Conservation (phyloP, 2,329 filamentous ascomycete species). For the Aureobasidium leucospermi region DNA sequence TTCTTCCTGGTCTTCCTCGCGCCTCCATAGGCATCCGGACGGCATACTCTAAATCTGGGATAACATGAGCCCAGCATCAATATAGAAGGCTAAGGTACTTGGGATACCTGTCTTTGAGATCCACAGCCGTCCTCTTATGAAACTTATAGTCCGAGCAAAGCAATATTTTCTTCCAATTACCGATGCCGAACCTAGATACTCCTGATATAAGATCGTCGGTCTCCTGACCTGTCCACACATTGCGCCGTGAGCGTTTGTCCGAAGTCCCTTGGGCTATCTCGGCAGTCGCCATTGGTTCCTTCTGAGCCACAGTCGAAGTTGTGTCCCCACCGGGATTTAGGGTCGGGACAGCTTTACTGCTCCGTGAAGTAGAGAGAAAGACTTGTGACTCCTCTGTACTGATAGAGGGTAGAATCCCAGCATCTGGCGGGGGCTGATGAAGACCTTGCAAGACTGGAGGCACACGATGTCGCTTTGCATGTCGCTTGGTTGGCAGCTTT, state of each 20-base stretch:
- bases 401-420: slow-evolving; percentile 54
- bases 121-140: slow-evolving; percentile 51
- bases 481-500: slow-evolving; percentile 28
- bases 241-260: slow-evolving; percentile 23
- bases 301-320: not conserved
- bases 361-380: not conserved
- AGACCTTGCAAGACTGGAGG: slow-evolving; percentile 50
- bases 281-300: not conserved
- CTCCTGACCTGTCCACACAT: slow-evolving; percentile 57
- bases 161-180: slow-evolving; percentile 58
- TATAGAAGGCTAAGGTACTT: slow-evolving; percentile 17
- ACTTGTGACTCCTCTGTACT: slow-evolving; percentile 35
- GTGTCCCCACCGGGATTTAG: not conserved
- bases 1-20: slow-evolving; percentile 8
- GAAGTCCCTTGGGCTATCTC: not conserved
- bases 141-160: slow-evolving; percentile 51
- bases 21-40: slow-evolving; percentile 40
- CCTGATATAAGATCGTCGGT: slow-evolving; percentile 51
- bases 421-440: slow-evolving; percentile 57
- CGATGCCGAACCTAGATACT: slow-evolving; percentile 54
- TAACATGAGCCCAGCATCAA: slow-evolving; percentile 23
- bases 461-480: slow-evolving; percentile 29
- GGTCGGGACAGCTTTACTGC: not conserved
- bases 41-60: slow-evolving; percentile 44
- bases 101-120: slow-evolving; percentile 52